Evolutionary conservation across 495 filamentous ascomycete species (phyloP), one percentile per base, ranked within the genome.

Genomic region (Emericellopsis terricola): DNA sequence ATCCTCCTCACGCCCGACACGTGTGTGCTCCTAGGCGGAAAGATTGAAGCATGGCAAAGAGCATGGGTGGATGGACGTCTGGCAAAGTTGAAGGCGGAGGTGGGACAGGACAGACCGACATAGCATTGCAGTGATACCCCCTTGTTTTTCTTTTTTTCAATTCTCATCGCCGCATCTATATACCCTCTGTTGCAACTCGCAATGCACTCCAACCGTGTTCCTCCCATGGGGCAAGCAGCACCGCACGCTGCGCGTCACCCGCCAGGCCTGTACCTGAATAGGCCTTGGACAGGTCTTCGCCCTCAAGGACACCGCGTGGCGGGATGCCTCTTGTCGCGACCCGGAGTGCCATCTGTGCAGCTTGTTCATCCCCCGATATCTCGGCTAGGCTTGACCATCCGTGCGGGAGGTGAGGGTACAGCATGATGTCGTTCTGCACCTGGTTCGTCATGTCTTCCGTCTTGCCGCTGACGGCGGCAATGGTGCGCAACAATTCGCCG

Each of bases 141-240:
- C 20, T 8, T 3, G 1, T 20, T 14, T 13, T 10, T 34, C 18
- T 34, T 26, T 33, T 21, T 18, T 13, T 34, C 26, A 26, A 26
- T 6, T 6, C 6, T 11, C 23, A 6, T 11, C 23, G 19, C 8
- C 15, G 15, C 23, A 6, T 34, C 24, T 23, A 35, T 5, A 35
- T 27, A 21, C 21, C 42, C 15, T 40, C 33, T 16, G 56, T 42
- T n/a, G 42, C 52, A 37, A 46, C 46, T 1, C 39, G 43, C 33
- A 66, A 33, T 4, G 53, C 48, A 28, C 40, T 42, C 85, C 85
- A 93, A 4, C 77, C 78, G 16, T 52, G 52, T 24, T 40, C 50
- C 32, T 48, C 60, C 84, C 83, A 94, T 16, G 89, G 91, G 18
- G 87, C 77, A 33, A 89, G 44, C 61, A 89, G 69, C 34, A 89